Evolutionary conservation across 176 grass and related monocot species (phyloP), one percentile per base, ranked within the genome.

Genomic region (Phyllostachys edulis): DNA sequence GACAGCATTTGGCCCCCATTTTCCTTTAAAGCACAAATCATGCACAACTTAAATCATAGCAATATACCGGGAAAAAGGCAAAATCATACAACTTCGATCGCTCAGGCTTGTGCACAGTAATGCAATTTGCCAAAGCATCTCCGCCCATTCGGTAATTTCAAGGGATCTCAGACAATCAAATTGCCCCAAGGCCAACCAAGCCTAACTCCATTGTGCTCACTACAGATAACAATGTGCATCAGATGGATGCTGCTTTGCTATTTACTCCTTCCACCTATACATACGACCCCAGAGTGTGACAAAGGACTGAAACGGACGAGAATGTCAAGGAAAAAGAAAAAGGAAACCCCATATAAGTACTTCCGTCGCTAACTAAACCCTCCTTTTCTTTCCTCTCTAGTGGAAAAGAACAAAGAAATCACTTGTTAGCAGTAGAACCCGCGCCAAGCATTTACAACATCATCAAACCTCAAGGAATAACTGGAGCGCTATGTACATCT

Each of bases 401-500:
- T 40, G 54, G 73, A 9, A 71, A 87, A 18, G 75, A 90, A 90
- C 75, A 84, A 87, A 72, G 16, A 67, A 87, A 73, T 54, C 23
- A 62, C 49, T 72, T 73, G 85, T 67, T 74, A 83, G 84, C 23
- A 73, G 23, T 55, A 2, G 49, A 79, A 87, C 84, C 49, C 69
- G 1, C 32, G 45, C 74, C 67, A 72, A 64, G 40, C 38, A 90
- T 87, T 87, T 90, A 90, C 84, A 83, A 21, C 75, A 73, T 40
- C 65, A 77, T 23, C 78, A 55, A 78, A 90, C 84, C 79, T 74
- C 73, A 80, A 84, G 9, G 36, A 79, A 83, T 62, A 78, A 75
- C 38, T 80, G 75, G 66, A 90, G 23, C 75, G 21, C 67, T 90
- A 90, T 90, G 62, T 79, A 87, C 89, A 90, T 80, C 21, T 80